Percentiles rank a stretch among this genome's conserved stretches.
phyloP scores from a whole-genome alignment of 345 rosid genomes.

The Zanthoxylum bungeanum region DNA sequence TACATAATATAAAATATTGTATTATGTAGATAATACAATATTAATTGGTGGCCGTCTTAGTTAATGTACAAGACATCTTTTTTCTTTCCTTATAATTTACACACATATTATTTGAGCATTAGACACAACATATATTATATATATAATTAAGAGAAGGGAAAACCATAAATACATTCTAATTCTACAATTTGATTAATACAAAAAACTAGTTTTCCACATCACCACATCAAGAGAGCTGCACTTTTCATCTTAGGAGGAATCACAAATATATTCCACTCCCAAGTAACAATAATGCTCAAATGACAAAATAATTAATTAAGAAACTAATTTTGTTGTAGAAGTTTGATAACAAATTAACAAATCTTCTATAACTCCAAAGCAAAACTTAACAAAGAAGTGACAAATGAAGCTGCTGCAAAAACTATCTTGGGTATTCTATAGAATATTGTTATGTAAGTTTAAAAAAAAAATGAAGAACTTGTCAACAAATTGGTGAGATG shows the following conservation, averaged over 20 bases:
- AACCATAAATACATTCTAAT: background rate
- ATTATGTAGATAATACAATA: too few species aligned
- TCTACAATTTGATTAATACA: background rate
- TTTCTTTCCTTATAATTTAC: too few species aligned
- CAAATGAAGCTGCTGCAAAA: background rate
- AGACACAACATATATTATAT: background rate
- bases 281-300: background rate
- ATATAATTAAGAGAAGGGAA: too few species aligned
- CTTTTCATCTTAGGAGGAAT: background rate
- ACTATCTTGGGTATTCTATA: background rate
- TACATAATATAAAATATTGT: too few species aligned
- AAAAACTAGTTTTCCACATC: background rate
- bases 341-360: too few species aligned
- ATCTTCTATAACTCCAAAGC: background rate
- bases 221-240: background rate
- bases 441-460: background rate
- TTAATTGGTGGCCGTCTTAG: too few species aligned
- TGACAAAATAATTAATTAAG: background rate
- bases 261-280: background rate
- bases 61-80: too few species aligned
- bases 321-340: background rate
- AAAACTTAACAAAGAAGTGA: background rate
- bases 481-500: background rate
- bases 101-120: background rate
- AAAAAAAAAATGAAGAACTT: background rate